phyloP scores from a whole-genome alignment of 169 alveolate genomes.

The Plasmodium malariae region DNA sequence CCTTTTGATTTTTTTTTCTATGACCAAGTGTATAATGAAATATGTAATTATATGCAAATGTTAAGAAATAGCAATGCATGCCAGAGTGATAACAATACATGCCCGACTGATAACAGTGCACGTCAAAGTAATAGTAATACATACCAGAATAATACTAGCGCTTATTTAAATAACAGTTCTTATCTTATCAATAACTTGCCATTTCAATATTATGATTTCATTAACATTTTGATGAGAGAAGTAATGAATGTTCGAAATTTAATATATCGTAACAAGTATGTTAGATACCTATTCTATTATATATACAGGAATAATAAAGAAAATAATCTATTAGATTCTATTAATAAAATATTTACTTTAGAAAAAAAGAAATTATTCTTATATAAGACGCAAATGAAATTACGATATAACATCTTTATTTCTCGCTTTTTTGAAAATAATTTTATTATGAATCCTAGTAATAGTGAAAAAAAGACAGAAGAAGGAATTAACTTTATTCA shows the following conservation, averaged over 20 bases:
- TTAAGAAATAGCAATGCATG: not conserved
- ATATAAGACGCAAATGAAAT: conserved; percentile 45
- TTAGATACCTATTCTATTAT: conserved; percentile 67
- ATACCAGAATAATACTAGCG: not conserved
- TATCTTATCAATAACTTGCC: conserved; percentile 27
- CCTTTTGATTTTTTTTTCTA: conserved; percentile 61
- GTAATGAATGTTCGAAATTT: conserved; percentile 56
- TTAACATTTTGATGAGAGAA: conserved; percentile 50
- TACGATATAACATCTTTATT: conserved; percentile 47
- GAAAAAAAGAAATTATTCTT: conserved; percentile 47
- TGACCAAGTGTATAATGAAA: conserved; percentile 67
- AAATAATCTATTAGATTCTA: not conserved
- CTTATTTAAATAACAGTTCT: not conserved
- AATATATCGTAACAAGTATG: conserved; percentile 56
- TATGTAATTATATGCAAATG: conserved; percentile 42
- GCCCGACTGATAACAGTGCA: not conserved
- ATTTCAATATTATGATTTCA: conserved; percentile 19
- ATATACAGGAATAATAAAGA: conserved; percentile 14
- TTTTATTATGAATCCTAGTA: not conserved
- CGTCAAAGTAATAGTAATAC: not conserved
- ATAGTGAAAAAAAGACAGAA: conserved; percentile 1
- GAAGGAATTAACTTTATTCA: conserved; percentile 16
- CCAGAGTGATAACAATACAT: not conserved
- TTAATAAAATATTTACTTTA: conserved; percentile 8
- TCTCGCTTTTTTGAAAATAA: conserved; percentile 59